Conservation (phyloP, 75 land plant genomes). For the Isoetes taiwanensis region DNA sequence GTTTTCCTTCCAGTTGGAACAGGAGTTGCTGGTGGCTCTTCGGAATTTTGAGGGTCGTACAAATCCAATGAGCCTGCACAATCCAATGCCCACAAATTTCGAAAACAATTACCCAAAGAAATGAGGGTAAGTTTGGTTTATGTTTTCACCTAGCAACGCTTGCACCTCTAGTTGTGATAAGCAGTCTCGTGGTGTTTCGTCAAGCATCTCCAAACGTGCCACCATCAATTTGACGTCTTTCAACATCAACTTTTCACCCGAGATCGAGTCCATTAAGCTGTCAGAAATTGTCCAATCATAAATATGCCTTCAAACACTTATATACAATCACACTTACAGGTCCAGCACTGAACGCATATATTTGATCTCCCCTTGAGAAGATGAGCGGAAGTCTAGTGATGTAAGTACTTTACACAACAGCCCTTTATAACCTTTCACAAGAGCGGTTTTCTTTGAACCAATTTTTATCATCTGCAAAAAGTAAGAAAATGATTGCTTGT, state of each 20-base stretch:
- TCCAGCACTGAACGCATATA: conserved; percentile 47
- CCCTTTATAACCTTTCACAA: conserved; percentile 49
- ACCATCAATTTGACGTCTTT: conserved; percentile 61
- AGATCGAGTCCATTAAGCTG: conserved; percentile 25
- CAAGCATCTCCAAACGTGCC: conserved; percentile 33
- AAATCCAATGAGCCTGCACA: background rate
- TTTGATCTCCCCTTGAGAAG: conserved; percentile 57
- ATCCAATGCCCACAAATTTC: background rate
- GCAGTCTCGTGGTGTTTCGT: conserved; percentile 35
- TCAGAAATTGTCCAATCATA: background rate
- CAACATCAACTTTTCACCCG: conserved; percentile 44
- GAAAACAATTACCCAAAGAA: background rate
- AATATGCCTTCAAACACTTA: background rate
- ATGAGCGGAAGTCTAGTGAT: conserved; percentile 41
- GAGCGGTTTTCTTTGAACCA: conserved; percentile 38
- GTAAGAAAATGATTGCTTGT: background rate
- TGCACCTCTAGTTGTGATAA: conserved; percentile 40
- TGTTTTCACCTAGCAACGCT: conserved; percentile 39
- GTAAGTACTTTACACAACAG: conserved; percentile 42
- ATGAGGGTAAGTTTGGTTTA: background rate
- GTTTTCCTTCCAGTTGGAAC: background rate
- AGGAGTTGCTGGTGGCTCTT: background rate
- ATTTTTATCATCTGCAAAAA: conserved; percentile 41
- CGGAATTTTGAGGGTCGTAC: background rate
- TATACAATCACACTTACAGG: conserved; percentile 15